Evolutionary conservation across 306 rosid genomes (phyloP), one percentile per base, ranked within the genome.

Genomic region (Geum urbanum): DNA sequence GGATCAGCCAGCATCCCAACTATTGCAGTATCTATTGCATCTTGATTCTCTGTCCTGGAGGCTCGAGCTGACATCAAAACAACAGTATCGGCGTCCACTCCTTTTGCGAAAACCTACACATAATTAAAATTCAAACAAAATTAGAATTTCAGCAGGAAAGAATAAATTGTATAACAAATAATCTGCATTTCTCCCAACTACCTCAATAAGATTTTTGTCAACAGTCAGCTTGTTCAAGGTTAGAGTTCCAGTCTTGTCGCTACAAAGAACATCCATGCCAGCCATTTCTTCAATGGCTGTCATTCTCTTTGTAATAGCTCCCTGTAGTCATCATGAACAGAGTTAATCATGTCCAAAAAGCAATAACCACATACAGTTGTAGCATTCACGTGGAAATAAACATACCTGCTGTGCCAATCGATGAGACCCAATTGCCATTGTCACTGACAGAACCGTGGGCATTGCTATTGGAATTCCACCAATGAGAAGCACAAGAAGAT

Each of bases 281-380:
- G 99, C 99, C 99, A 95, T 95, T 77, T 95, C 99, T 83, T 95
- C 99, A 63, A 94, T 94, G 61, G 98, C 97, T 45, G 98, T 94
- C 98, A 94, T 94, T 85, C 98, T 87, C 86, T 94, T 94, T 46
- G 98, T 92, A 79, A 92, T 92, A 67, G 98, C 98, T 39, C 98
- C 98, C 98, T 92, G 81, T 72, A 84, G 35, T 55, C 48, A 86
- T 73, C 45, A 65, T 71, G 68, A 67, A 67, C 71, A 24, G 47
- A 70, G 44, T 61, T 71, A 39, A 22, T 67, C 24, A 74, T 52
- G 39, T 41, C 14, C 20, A 47, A 62, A 64, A 27, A 54, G 58
- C 73, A 41, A 57, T 32, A 53, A 67, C 67, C 24, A 48, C 22
- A 63, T 63, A 74, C 49, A 53, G 58, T 35, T 45, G 50, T 55